Evolutionary conservation across 1,284 basidiomycete genomes (phyloP).

Genomic region (Microbotryum scabiosae): DNA sequence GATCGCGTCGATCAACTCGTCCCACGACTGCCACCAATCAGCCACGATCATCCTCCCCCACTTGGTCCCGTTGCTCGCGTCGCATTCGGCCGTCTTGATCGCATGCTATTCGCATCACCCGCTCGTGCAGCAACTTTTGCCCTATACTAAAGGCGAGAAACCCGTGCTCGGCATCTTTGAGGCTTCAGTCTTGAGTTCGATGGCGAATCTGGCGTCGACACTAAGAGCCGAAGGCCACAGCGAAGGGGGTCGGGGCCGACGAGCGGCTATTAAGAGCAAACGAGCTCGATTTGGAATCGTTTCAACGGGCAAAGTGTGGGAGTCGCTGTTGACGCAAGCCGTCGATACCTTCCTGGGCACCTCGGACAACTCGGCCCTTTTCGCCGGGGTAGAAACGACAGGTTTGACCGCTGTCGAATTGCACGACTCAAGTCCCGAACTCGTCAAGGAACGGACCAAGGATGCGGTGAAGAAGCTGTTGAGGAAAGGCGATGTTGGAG

Average conservation of each 20-base stretch:
- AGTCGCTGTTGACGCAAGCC: constrained; percentile 42
- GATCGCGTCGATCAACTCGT: constrained; percentile 45
- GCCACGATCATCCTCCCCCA: constrained; percentile 37
- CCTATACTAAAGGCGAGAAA: constrained; percentile 27
- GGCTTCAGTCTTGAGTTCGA: constrained; percentile 41
- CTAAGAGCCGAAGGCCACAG: too few relatives aligned
- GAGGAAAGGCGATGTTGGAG: constrained; percentile 39
- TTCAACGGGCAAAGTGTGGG: constrained; percentile 48
- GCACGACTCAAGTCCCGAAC: constrained; percentile 40
- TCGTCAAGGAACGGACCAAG: constrained; percentile 41
- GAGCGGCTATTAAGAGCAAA: too few relatives aligned
- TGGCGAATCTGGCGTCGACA: constrained; percentile 32
- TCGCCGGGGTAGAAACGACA: constrained; percentile 46
- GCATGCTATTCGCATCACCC: constrained; percentile 51
- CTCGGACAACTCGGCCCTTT: constrained; percentile 27
- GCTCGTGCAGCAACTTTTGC: constrained; percentile 43
- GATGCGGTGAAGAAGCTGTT: constrained; percentile 36
- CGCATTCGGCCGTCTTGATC: constrained; percentile 44
- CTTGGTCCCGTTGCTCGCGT: constrained; percentile 2
- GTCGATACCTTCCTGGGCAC: constrained; percentile 35
- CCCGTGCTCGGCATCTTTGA: constrained; percentile 49
- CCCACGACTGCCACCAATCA: constrained; percentile 42
- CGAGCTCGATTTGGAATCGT: constrained; percentile 45
- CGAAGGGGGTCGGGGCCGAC: neutral
- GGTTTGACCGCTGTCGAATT: constrained; percentile 46